Evolutionary conservation across 2,329 filamentous ascomycete species (phyloP), one percentile per base, ranked within the genome.

Genomic region (Colletotrichum gloeosporioides): DNA sequence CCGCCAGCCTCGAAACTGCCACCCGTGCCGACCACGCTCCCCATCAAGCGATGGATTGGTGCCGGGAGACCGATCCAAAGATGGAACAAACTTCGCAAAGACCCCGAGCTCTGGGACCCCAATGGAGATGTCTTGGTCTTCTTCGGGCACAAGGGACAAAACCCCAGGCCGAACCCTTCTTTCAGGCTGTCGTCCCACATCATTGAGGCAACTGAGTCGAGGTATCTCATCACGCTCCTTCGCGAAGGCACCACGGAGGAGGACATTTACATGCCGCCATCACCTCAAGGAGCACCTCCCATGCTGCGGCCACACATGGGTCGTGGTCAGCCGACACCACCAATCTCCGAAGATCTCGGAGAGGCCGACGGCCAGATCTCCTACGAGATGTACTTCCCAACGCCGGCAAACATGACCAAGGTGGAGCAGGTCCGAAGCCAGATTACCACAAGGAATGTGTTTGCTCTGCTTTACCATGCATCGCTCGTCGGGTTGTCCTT

Each of bases 361-460:
- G 87, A 89, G 22, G 79, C 85, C 8, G 89, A 91, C 75, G 90
- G 89, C 4, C 88, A 90, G 78, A 89, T 92, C 59, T 90, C 88
- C 3, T 92, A 92, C 75, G 89, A 93, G 80, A 90, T 94, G 82
- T 92, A 90, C 83, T 93, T 94, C 76, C 89, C 92, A 0, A 87
- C 91, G 0, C 92, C 92, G 0, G 78, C 86, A 3, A 87, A 89
- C 49, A 79, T 89, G 53, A 87, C 80, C 79, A 88, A 83, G 80
- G 83, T 83, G 22, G 89, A 88, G 57, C 89, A 88, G 70, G 86
- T 89, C 2, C 87, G 91, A 1, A 88, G 93, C 77, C 91, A 93
- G 78, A 88, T 94, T 63, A 92, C 93, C 0, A 93, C 93, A 1
- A 90, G 93, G 25, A 95, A 95, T 79, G 90, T 94, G 61, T 92